phyloP scores from a whole-genome alignment of 2,329 filamentous ascomycete species.

The Hawksworthiomyces lignivorus region DNA sequence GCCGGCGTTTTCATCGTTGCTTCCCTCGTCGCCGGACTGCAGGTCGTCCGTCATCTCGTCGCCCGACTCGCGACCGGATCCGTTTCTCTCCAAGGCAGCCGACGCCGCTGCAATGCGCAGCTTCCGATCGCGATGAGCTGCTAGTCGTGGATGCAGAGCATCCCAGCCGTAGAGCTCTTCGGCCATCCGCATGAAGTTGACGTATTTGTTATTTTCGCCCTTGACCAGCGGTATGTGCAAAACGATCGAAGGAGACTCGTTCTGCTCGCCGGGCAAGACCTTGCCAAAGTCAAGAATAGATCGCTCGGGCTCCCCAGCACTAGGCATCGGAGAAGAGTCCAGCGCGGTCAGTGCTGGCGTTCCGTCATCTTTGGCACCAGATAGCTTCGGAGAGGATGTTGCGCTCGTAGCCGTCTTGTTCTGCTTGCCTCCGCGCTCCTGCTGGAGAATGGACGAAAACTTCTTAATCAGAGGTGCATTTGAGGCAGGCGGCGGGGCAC shows the following conservation, averaged over 20 bases:
- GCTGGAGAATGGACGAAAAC: slow-evolving; percentile 35
- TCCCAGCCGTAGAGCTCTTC: slow-evolving; percentile 93
- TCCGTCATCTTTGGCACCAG: slow-evolving; percentile 36
- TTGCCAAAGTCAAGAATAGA: slow-evolving; percentile 57
- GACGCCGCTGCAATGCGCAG: slow-evolving; percentile 81
- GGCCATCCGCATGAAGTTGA: slow-evolving; percentile 92
- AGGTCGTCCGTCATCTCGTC: slow-evolving; percentile 81
- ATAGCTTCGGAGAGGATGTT: slow-evolving; percentile 42
- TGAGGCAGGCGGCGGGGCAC: slow-evolving; percentile 3
- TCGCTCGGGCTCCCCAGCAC: slow-evolving; percentile 32
- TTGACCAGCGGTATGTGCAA: slow-evolving; percentile 68
- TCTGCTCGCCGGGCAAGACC: slow-evolving; percentile 50
- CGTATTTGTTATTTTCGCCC: slow-evolving; percentile 77
- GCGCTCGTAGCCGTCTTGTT: slow-evolving; percentile 25
- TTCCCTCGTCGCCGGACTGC: slow-evolving; percentile 63
- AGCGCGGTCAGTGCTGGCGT: slow-evolving; percentile 24
- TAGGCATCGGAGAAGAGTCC: slow-evolving; percentile 22
- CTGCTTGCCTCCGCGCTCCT: slow-evolving; percentile 33
- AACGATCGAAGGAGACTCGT: slow-evolving; percentile 66
- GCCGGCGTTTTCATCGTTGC: slow-evolving; percentile 77
- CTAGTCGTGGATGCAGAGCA: slow-evolving; percentile 82
- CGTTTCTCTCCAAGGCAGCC: slow-evolving; percentile 72
- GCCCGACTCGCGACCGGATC: slow-evolving; percentile 58
- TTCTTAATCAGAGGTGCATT: slow-evolving; percentile 30
- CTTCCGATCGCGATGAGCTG: slow-evolving; percentile 79